Evolutionary conservation across 148 eudicot genomes (phyloP).

Genomic region (Tetragonia tetragonoides): DNA sequence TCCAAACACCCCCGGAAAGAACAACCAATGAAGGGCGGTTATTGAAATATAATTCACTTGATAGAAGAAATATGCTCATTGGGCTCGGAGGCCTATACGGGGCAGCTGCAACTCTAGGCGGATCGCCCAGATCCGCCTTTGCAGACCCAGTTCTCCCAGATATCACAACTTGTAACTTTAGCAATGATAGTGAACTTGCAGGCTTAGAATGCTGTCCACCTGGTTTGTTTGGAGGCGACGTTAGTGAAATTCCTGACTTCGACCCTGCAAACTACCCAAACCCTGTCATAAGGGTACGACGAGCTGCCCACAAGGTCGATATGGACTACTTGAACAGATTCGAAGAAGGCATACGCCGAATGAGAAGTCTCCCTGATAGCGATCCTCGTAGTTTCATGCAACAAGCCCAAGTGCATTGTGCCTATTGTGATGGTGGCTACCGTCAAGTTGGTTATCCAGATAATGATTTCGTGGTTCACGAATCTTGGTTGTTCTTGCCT

Average conservation of each 20-base stretch:
- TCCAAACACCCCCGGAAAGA: no score
- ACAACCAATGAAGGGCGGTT: no score
- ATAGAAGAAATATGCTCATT: slow-evolving; percentile 6
- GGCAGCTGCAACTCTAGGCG: neutral
- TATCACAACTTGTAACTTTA: neutral
- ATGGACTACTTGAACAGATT: neutral
- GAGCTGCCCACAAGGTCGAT: slow-evolving; percentile 16
- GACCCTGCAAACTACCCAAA: neutral
- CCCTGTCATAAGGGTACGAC: slow-evolving; percentile 2
- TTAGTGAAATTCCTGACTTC: neutral
- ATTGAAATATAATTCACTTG: no score
- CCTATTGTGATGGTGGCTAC: slow-evolving; percentile 19
- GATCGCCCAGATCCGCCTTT: neutral
- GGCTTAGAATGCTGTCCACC: slow-evolving; percentile 16
- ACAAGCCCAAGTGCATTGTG: slow-evolving; percentile 20
- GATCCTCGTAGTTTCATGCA: slow-evolving; percentile 14
- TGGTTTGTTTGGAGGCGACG: neutral
- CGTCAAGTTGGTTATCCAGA: neutral
- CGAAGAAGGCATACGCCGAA: neutral
- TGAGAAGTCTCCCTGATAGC: neutral
- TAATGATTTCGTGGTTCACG: neutral
- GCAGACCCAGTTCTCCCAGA: slow-evolving; percentile 9
- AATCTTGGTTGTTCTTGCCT: slow-evolving; percentile 6
- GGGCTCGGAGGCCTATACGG: slow-evolving; percentile 21
- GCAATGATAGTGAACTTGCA: neutral